Conservation (phyloP, 768 basidiomycete species). For the Tubosaeta brunneosetosa region DNA sequence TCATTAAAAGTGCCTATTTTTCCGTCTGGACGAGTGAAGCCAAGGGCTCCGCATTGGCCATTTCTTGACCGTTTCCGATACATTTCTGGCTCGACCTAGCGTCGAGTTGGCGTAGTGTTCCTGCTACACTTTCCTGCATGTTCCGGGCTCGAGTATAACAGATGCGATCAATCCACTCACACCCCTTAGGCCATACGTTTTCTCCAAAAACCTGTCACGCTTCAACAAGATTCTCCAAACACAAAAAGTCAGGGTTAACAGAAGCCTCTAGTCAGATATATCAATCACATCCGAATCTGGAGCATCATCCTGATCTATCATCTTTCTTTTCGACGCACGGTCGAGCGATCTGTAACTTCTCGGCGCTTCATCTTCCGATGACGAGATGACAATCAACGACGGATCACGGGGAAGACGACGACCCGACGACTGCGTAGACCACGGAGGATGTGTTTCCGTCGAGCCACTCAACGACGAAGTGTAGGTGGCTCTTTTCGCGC, state of each 20-base stretch:
- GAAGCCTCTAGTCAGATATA: slow-evolving; percentile 35
- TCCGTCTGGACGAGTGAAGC: no score
- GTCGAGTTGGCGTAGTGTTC: not conserved
- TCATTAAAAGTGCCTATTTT: no score
- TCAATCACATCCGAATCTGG: slow-evolving; percentile 49
- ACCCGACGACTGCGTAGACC: slow-evolving; percentile 9
- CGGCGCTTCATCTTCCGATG: slow-evolving; percentile 15
- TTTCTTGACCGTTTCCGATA: no score
- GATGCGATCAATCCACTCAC: not conserved
- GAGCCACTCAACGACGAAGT: slow-evolving; percentile 14
- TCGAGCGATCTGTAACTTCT: not conserved
- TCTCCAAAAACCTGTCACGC: not conserved
- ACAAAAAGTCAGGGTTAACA: not conserved
- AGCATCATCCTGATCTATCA: slow-evolving; percentile 34
- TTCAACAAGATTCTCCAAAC: not conserved
- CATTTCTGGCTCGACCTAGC: no score
- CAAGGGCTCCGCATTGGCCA: no score
- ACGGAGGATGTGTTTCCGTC: slow-evolving; percentile 9
- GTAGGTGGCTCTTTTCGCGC: slow-evolving; percentile 5
- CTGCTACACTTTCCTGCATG: not conserved
- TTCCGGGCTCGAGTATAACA: not conserved
- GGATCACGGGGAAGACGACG: slow-evolving; percentile 16
- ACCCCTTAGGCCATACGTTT: not conserved
- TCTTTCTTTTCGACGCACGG: not conserved
- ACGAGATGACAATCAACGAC: slow-evolving; percentile 21